Percentiles rank a stretch among this genome's conserved stretches.
Conservation (phyloP, 2,329 filamentous ascomycete species). For the Pseudogymnoascus verrucosus region DNA sequence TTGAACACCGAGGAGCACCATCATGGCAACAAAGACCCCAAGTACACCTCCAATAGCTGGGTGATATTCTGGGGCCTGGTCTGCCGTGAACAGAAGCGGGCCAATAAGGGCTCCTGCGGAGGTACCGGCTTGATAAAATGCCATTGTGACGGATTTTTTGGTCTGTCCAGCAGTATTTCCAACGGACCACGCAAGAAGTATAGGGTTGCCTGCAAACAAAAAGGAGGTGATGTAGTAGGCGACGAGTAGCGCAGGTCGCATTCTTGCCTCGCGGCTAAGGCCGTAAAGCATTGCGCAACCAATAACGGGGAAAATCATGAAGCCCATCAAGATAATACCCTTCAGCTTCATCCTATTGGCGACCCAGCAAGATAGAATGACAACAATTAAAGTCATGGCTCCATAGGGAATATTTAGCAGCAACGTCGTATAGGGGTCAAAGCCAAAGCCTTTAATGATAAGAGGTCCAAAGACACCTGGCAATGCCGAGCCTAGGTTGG, state of each 20-base stretch:
- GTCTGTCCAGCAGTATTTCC: slow-evolving; percentile 61
- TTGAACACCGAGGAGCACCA: slow-evolving; percentile 45
- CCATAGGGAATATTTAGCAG: slow-evolving; percentile 36
- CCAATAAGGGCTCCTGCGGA: slow-evolving; percentile 61
- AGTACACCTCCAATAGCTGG: slow-evolving; percentile 49
- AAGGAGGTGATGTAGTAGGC: slow-evolving; percentile 61
- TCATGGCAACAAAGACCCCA: slow-evolving; percentile 46
- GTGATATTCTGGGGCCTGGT: slow-evolving; percentile 50
- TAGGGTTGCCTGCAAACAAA: slow-evolving; percentile 56
- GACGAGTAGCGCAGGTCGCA: slow-evolving; percentile 43
- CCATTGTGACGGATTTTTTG: slow-evolving; percentile 58
- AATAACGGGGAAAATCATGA: slow-evolving; percentile 52
- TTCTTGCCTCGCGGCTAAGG: slow-evolving; percentile 36
- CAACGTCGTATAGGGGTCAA: slow-evolving; percentile 32
- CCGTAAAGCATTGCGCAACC: slow-evolving; percentile 51
- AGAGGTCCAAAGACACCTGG: slow-evolving; percentile 29
- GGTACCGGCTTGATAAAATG: slow-evolving; percentile 54
- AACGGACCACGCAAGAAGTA: slow-evolving; percentile 61
- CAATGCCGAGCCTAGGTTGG: slow-evolving; percentile 17
- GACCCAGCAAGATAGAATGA: slow-evolving; percentile 50
- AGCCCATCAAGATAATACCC: slow-evolving; percentile 42
- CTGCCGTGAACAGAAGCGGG: slow-evolving; percentile 50
- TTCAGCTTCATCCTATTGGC: slow-evolving; percentile 51
- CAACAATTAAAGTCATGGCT: slow-evolving; percentile 49
- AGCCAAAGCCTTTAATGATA: slow-evolving; percentile 36